Base-by-base conservation (phyloP, 805 yeast genomes). In the Alloascoidea africana region DNA sequence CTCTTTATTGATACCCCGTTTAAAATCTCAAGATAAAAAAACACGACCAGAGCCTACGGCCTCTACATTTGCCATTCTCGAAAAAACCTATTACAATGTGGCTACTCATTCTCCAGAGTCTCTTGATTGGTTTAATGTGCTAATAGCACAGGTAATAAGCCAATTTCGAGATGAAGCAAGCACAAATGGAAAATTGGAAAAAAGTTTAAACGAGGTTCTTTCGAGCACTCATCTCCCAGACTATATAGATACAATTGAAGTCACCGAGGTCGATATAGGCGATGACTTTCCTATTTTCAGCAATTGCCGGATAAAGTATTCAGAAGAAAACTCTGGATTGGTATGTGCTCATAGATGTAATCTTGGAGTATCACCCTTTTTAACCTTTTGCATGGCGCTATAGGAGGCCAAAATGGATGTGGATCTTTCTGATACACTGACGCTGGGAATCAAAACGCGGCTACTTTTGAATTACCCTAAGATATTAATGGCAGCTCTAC, bases 221-320 rank as follows among this genome's bases (percentile, higher is more conserved):
- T 58, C 58, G 36, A 60, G 66, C 14, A 72, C 77, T 44, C 71
- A 71, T 16, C 56, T 83, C 16, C 95, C 96, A 1, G 87, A 79
- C 39, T 89, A 77, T 54, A 55, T 91, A 36, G 96, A 79, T 51
- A 68, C 70, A 16, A 76, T 91, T 32, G 70, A 69, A 42, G 73
- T 91, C 36, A 81, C 87, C 1, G 96, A 89, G 49, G 74, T 91
- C 17, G 89, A 86, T 48, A 77, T 91, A 40, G 98, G 98, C 23
- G 83, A 85, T 52, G 96, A 87, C 55, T 91, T 78, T 53, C 98
- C 98, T 2, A 83, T 91, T 37, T 83, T 91, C 53, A 82, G 94
- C 40, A 91, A 91, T 51, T 91, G 98, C 56, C 68, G 94, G 36
- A 82, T 91, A 30, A 66, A 23, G n/a, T n/a, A 23, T n/a, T 8